phyloP scores from a whole-genome alignment of 768 basidiomycete genomes.

The Collybia sordida region DNA sequence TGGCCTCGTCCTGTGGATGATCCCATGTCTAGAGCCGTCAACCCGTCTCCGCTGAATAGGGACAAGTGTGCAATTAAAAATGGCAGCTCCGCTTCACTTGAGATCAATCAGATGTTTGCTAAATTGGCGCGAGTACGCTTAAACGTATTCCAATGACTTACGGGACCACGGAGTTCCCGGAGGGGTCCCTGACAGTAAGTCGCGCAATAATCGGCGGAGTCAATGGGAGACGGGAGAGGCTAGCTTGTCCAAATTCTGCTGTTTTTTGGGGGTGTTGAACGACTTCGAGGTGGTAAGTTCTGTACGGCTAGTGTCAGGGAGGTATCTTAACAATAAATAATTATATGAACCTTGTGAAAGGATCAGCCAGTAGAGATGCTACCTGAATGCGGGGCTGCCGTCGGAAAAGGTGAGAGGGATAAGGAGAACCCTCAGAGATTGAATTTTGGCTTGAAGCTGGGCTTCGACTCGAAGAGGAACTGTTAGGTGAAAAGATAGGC shows the following conservation, averaged over 20 bases:
- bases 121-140: too few relatives aligned
- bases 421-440: conserved; percentile 33
- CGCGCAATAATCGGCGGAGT: conserved; percentile 84
- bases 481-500: conserved; percentile 34
- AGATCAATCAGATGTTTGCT: conserved; percentile 15
- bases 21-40: conserved; percentile 62
- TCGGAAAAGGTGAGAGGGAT: conserved; percentile 32
- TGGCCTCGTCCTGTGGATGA: conserved; percentile 49
- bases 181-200: conserved; percentile 69
- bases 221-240: conserved; percentile 77
- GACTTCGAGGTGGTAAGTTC: conserved; percentile 79
- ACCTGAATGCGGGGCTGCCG: conserved; percentile 55
- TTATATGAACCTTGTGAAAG: conserved; percentile 48
- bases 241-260: conserved; percentile 77
- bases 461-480: conserved; percentile 38
- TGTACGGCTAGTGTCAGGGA: conserved; percentile 24
- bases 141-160: conserved; percentile 42
- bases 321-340: conserved; percentile 9
- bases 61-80: conserved; percentile 87
- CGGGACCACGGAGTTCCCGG: conserved; percentile 75
- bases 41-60: conserved; percentile 69
- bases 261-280: conserved; percentile 82
- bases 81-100: conserved; percentile 81
- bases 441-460: conserved; percentile 44
- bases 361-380: conserved; percentile 56